Conservation (phyloP, 129 eudicot genomes). For the Artemisia argyi region DNA sequence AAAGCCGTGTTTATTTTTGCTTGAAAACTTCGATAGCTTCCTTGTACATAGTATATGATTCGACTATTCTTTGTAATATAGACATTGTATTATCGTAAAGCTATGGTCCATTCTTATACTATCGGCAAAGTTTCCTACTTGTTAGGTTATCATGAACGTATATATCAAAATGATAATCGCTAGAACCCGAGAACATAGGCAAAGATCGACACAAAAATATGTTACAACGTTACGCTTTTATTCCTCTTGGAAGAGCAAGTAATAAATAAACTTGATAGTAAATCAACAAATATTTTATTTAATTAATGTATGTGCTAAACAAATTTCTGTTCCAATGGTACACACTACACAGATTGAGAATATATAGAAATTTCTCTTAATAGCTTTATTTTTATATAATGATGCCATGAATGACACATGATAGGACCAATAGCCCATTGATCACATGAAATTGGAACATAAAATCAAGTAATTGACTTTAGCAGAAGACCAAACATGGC, state of each 20-base stretch:
- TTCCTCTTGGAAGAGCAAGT: too few relatives aligned
- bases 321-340: not conserved
- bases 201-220: not conserved
- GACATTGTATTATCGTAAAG: not conserved
- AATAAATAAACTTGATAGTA: not conserved
- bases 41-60: too few relatives aligned
- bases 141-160: not conserved
- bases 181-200: not conserved
- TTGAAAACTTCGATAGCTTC: too few relatives aligned
- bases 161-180: not conserved
- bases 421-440: constrained; percentile 12
- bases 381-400: constrained; percentile 13
- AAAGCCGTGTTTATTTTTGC: too few relatives aligned
- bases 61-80: too few relatives aligned
- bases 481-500: constrained; percentile 21
- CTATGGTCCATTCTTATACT: not conserved
- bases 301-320: constrained; percentile 13
- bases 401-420: constrained; percentile 24
- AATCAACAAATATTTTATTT: not conserved
- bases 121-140: not conserved
- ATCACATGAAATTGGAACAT: constrained; percentile 19
- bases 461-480: not conserved
- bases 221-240: not conserved
- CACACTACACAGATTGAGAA: constrained; percentile 15
- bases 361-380: constrained; percentile 1